These are phyloP conservation scores for Boletus sensibilis DNA, from an alignment of 768 basidiomycete genomes.

Conservation along the genomic window DNA sequence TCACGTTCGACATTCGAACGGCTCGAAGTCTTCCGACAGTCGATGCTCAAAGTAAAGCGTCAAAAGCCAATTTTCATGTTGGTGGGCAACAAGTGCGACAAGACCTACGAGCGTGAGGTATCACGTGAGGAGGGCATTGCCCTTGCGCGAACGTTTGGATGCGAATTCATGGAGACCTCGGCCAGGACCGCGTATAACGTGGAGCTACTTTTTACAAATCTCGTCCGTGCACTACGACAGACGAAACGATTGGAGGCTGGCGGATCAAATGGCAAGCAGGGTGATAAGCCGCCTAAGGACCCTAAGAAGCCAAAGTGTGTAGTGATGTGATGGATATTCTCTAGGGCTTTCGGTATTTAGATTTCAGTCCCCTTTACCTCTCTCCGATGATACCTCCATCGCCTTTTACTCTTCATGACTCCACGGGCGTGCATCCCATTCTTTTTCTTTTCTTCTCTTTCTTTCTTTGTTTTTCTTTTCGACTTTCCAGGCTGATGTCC, in stretches of 20 bases:
- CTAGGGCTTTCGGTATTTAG: conserved; percentile 64
- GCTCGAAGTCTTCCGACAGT: conserved; percentile 85
- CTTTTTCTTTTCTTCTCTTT: conserved; percentile 6
- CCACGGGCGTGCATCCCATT: conserved; percentile 25
- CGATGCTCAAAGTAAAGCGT: conserved; percentile 86
- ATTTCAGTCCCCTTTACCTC: conserved; percentile 65
- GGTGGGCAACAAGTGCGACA: conserved; percentile 96
- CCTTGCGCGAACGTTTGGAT: conserved; percentile 80
- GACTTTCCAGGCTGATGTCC: conserved; percentile 33
- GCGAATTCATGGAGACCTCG: conserved; percentile 95
- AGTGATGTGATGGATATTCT: conserved; percentile 71
- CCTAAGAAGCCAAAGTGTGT: conserved; percentile 61
- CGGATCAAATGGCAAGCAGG: conserved; percentile 39
- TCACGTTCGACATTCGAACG: conserved; percentile 91
- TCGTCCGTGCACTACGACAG: conserved; percentile 80
- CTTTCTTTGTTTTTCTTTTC: conserved; percentile 22
- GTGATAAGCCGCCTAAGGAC: conserved; percentile 44
- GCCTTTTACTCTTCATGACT: conserved; percentile 29
- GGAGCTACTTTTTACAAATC: conserved; percentile 82
- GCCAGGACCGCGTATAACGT: conserved; percentile 94
- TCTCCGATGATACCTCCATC: conserved; percentile 78
- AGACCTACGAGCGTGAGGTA: conserved; percentile 87
- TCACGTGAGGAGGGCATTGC: conserved; percentile 84
- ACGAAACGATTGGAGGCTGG: conserved; percentile 56
- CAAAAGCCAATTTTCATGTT: conserved; percentile 87